phyloP scores from a whole-genome alignment of 1,284 basidiomycete genomes.

The Polyporus tsugae region DNA sequence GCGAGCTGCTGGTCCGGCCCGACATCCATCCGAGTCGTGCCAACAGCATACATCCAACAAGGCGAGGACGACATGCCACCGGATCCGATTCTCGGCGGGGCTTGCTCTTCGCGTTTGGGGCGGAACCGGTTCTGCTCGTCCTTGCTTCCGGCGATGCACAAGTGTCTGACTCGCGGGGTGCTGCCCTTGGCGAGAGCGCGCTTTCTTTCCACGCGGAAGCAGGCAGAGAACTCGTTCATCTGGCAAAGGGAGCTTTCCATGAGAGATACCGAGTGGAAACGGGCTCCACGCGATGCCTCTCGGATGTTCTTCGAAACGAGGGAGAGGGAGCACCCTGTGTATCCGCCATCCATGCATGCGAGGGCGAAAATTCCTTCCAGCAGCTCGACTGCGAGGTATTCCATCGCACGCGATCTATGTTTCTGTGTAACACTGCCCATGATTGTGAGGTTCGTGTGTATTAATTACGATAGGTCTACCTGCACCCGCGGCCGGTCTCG shows the following conservation, averaged over 20 bases:
- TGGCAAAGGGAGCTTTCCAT: not conserved
- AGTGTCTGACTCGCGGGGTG: not conserved
- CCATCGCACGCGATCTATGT: not conserved
- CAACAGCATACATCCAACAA: not conserved
- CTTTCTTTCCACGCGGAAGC: not conserved
- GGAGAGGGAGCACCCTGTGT: constrained; percentile 14
- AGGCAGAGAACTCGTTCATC: not conserved
- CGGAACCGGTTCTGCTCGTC: not conserved
- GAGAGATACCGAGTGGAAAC: constrained; percentile 15
- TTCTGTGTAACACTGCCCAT: no score
- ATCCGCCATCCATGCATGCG: constrained; percentile 17
- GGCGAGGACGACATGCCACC: not conserved
- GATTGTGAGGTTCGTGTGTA: no score
- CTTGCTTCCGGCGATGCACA: not conserved
- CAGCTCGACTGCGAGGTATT: not conserved
- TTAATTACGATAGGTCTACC: no score
- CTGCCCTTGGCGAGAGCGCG: not conserved
- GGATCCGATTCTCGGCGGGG: not conserved
- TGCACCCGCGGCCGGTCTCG: no score
- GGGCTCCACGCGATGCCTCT: not conserved
- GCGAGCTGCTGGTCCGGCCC: not conserved
- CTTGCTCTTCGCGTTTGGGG: not conserved
- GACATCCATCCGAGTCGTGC: not conserved
- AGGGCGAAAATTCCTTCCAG: constrained; percentile 9
- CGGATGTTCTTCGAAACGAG: constrained; percentile 11